Base-by-base conservation (phyloP, 345 rosid species). In the Abelmoschus esculentus region DNA sequence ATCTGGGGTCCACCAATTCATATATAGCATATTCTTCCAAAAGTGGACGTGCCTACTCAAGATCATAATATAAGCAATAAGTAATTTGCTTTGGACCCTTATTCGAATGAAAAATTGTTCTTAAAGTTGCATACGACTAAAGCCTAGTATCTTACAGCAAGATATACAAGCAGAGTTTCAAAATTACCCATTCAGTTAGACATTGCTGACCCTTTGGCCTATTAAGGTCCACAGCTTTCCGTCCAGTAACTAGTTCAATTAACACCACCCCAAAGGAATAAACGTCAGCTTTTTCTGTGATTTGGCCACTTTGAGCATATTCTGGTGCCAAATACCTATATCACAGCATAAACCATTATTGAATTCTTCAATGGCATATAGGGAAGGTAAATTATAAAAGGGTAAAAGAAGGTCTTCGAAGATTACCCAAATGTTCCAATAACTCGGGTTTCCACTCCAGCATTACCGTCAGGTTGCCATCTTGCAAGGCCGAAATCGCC, bases 391-490 rank as follows among this genome's bases (percentile, higher is more conserved):
- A 50, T 15, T 17, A 50, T 32, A 55, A 72, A 42, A 18, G 47
- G 63, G 66, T 9, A 56, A 26, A 56, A 58, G n/a, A 75, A 63
- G 32, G 31, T 60, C 32, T 19, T 40, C 71, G 46, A 61, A 74
- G 62, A 72, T 26, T 84, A 95, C 99, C 99, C 99, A 56, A 96
- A 92, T 34, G 99, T 96, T 79, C 99, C 98, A 52, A 96, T 96
- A 38, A 96, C 99, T 80, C 99, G 85, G 31, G 99, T 96, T 56
- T 92, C 96, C 66, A 89, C 97, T 50, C 97, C 98, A 12, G 82
- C 82, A 74, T 90, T 92, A n/a, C 97, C 99, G 82, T 96, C 96
- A 73, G 99, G 99, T 75, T 96, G 99, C 99, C 99, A 96, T 78
- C 99, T 86, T n/a, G 98, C 99, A 7, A 96, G 80, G 75, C 99